Percentiles rank a stretch among this genome's conserved stretches.
phyloP scores from a whole-genome alignment of 257 asterid species.

The Przewalskia tangutica region DNA sequence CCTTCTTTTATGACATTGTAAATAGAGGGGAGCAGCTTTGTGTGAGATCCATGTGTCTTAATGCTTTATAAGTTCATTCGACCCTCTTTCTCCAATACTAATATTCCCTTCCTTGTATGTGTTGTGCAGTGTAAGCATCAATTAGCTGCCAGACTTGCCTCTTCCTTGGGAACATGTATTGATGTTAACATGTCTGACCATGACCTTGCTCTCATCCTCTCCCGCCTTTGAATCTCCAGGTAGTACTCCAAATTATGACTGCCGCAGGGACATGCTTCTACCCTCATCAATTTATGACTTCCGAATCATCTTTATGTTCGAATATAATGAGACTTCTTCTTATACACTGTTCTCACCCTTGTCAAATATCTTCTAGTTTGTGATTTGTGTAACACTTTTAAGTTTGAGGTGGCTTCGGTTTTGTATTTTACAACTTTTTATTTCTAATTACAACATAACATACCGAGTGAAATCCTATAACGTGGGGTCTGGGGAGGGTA shows the following conservation, averaged over 20 bases:
- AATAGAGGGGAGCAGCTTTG: constrained; percentile 91
- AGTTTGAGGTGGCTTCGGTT: background rate
- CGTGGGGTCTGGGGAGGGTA: too few species aligned
- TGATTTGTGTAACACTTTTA: background rate
- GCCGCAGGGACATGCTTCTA: too few species aligned
- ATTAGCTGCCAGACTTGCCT: constrained; percentile 85
- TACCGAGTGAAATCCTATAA: too few species aligned
- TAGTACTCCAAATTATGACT: background rate
- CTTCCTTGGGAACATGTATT: constrained; percentile 48
- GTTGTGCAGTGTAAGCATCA: constrained; percentile 84
- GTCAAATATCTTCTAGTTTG: background rate
- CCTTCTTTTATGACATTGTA: constrained; percentile 84
- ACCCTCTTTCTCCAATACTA: background rate
- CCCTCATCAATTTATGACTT: too few species aligned
- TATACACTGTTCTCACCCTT: background rate
- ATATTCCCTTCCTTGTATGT: background rate
- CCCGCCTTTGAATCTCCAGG: constrained; percentile 33
- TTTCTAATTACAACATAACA: background rate
- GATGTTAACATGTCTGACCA: constrained; percentile 63
- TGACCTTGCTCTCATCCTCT: constrained; percentile 58
- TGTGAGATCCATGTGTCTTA: constrained; percentile 30
- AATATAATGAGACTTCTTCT: background rate
- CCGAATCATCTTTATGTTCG: background rate
- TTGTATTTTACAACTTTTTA: background rate
- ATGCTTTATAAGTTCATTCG: too few species aligned